Percentiles rank a stretch among this genome's conserved stretches.
Evolutionary conservation across 225 moss, liverwort and hornwort species (phyloP).

Genomic region (Pseudisothecium myosuroides): DNA sequence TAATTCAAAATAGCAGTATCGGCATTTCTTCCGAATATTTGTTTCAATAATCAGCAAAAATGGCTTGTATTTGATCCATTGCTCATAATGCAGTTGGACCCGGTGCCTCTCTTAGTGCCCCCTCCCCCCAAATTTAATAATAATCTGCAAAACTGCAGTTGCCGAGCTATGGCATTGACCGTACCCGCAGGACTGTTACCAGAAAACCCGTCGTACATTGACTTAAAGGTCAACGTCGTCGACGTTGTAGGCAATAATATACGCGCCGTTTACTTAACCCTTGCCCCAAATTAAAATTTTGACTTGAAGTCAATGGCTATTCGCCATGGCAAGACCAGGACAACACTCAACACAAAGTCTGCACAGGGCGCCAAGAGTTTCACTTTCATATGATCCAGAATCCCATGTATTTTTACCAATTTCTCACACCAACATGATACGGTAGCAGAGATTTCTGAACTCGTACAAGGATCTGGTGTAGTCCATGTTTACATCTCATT

Average conservation of each 20-base stretch:
- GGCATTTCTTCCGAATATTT: background rate
- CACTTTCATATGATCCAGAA: background rate
- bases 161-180: background rate
- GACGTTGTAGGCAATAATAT: background rate
- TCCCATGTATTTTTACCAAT: too few relatives aligned
- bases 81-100: background rate
- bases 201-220: background rate
- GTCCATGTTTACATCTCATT: too few relatives aligned
- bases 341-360: background rate
- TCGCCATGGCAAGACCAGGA: background rate
- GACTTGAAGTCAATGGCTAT: background rate
- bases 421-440: background rate
- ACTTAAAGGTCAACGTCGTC: background rate
- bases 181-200: background rate
- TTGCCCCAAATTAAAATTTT: too few relatives aligned
- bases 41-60: background rate
- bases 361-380: background rate
- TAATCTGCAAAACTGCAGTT: background rate
- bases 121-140: background rate
- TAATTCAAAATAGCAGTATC: background rate
- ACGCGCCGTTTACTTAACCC: background rate
- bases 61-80: background rate
- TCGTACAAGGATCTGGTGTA: background rate
- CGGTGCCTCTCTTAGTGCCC: background rate
- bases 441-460: background rate